These are phyloP conservation scores for Ceratocystis papillata DNA, from an alignment of 2,329 filamentous ascomycete species.

Conservation along the genomic window DNA sequence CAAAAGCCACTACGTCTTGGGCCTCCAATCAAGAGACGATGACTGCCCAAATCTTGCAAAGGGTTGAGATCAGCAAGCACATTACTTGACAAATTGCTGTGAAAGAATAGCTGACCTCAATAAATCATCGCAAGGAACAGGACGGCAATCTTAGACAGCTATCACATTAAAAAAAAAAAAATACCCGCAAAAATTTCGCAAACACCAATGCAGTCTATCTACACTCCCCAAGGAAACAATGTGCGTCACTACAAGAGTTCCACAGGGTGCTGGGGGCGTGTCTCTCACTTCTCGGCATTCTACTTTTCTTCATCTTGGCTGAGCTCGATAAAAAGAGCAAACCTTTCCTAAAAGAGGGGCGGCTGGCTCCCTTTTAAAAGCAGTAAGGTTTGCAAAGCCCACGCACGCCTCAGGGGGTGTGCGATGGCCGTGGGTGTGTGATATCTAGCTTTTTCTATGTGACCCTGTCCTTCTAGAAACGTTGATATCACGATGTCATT, in stretches of 20 bases:
- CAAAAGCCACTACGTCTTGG: neutral
- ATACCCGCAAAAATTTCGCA: too few relatives aligned
- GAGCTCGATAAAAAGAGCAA: neutral
- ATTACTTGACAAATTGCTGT: too few relatives aligned
- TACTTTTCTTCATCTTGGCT: neutral
- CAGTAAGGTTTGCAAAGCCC: neutral
- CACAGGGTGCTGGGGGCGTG: conserved; percentile 3
- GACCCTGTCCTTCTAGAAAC: neutral
- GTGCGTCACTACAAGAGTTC: too few relatives aligned
- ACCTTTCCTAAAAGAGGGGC: conserved; percentile 1
- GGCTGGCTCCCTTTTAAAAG: neutral
- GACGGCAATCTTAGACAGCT: too few relatives aligned
- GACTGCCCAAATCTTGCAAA: too few relatives aligned
- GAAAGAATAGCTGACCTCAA: too few relatives aligned
- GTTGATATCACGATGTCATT: neutral
- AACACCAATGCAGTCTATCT: too few relatives aligned
- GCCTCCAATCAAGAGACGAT: neutral
- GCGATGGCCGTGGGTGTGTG: neutral
- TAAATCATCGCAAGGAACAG: too few relatives aligned
- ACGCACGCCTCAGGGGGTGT: neutral
- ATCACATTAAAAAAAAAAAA: too few relatives aligned
- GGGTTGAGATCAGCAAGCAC: too few relatives aligned
- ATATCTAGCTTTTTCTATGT: neutral
- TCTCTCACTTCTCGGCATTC: neutral
- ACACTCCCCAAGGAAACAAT: too few relatives aligned